phyloP scores from a whole-genome alignment of 495 filamentous ascomycete genomes.

The Aspergillus indologenus region DNA sequence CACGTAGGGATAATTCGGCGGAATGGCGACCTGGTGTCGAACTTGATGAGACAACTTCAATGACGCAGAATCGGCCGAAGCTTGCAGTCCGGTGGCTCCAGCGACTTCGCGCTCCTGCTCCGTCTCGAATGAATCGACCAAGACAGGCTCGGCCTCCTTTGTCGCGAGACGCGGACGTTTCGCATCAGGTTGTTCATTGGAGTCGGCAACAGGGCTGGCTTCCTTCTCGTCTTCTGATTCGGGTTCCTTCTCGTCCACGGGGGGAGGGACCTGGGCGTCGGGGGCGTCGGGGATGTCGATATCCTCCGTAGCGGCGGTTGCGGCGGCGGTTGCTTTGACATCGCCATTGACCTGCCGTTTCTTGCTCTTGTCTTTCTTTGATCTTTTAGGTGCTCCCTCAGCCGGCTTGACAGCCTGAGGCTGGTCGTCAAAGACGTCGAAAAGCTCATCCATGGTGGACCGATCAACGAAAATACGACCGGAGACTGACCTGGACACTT shows the following conservation, averaged over 20 bases:
- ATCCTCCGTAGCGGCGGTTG: constrained; percentile 51
- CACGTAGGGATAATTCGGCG: constrained; percentile 87
- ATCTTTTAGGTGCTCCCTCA: constrained; percentile 30
- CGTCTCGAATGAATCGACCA: constrained; percentile 95
- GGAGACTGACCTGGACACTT: constrained; percentile 14
- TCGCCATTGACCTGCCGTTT: constrained; percentile 81
- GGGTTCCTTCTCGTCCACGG: constrained; percentile 19
- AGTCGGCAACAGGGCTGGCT: constrained; percentile 27
- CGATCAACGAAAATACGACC: constrained; percentile 13
- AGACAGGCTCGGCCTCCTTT: constrained; percentile 70
- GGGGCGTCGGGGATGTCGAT: constrained; percentile 33
- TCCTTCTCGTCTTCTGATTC: constrained; percentile 17
- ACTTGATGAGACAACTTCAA: constrained; percentile 93
- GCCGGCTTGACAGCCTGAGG: constrained; percentile 41
- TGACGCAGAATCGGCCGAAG: constrained; percentile 57
- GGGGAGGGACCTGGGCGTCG: no score
- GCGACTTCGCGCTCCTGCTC: constrained; percentile 87
- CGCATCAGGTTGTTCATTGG: constrained; percentile 47
- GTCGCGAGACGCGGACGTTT: constrained; percentile 74
- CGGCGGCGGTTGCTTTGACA: constrained; percentile 53
- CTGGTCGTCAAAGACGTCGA: constrained; percentile 76
- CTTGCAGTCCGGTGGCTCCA: constrained; percentile 75
- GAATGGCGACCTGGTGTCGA: constrained; percentile 93
- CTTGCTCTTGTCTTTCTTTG: constrained; percentile 63
- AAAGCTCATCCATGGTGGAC: constrained; percentile 73